A percentile compares a stretch with the other conserved stretches of the same genome.
phyloP scores from a whole-genome alignment of 2,329 filamentous ascomycete genomes.

The Phaeosphaeriaceae sp. region DNA sequence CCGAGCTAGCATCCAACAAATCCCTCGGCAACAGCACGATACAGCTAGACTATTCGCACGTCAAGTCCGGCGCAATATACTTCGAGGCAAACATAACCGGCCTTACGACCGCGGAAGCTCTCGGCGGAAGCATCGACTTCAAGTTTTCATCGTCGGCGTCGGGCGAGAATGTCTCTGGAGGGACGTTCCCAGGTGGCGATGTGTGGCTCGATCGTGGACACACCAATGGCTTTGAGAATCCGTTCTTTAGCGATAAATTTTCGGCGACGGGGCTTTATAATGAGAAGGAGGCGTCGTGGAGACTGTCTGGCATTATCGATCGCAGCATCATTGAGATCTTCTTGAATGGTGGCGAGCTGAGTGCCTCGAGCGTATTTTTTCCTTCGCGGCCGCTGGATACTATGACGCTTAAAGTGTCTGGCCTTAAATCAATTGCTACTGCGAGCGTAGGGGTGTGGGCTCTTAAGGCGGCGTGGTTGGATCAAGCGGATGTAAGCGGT shows the following conservation, averaged over 20 bases:
- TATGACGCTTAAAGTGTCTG: slow-evolving; percentile 40
- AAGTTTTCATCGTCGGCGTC: slow-evolving; percentile 59
- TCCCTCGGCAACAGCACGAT: slow-evolving; percentile 58
- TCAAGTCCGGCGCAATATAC: slow-evolving; percentile 60
- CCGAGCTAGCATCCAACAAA: slow-evolving; percentile 51
- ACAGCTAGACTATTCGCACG: slow-evolving; percentile 57
- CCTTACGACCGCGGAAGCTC: slow-evolving; percentile 40
- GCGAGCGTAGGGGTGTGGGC: slow-evolving; percentile 51
- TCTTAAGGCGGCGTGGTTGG: slow-evolving; percentile 48
- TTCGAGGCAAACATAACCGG: slow-evolving; percentile 61
- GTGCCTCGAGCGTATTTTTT: slow-evolving; percentile 60
- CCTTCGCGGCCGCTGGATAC: slow-evolving; percentile 52
- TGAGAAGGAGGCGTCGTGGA: slow-evolving; percentile 40
- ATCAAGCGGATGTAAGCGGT: slow-evolving; percentile 31
- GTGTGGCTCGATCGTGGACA: slow-evolving; percentile 59
- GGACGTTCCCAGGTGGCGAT: slow-evolving; percentile 57
- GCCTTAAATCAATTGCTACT: slow-evolving; percentile 43
- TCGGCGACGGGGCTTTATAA: slow-evolving; percentile 39
- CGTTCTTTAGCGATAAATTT: slow-evolving; percentile 64
- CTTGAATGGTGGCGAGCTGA: slow-evolving; percentile 58
- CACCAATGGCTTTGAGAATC: slow-evolving; percentile 58
- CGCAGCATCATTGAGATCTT: slow-evolving; percentile 63
- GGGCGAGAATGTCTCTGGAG: slow-evolving; percentile 58
- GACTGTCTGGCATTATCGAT: slow-evolving; percentile 60
- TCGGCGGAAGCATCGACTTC: slow-evolving; percentile 57